A percentile compares a stretch with the other conserved stretches of the same genome.
phyloP scores from a whole-genome alignment of 2,329 filamentous ascomycete species.

The Macroventuria anomochaeta region DNA sequence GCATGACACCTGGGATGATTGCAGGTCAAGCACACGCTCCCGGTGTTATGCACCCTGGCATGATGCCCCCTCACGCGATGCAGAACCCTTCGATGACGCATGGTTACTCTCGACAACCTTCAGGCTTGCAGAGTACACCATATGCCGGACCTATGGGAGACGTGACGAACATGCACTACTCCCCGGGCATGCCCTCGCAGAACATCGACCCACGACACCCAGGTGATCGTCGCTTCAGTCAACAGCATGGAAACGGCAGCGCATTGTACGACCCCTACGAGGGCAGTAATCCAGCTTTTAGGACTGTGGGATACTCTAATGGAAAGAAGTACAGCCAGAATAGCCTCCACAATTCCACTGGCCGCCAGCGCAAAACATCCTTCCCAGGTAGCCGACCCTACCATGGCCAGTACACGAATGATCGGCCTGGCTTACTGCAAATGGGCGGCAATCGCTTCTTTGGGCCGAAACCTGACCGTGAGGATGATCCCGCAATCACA shows the following conservation, averaged over 20 bases:
- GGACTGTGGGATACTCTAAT: conserved; percentile 14
- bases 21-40: conserved; percentile 21
- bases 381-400: conserved; percentile 14
- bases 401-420: conserved; percentile 20
- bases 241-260: conserved; percentile 5
- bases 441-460: conserved; percentile 5
- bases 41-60: conserved; percentile 14
- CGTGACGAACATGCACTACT: conserved; percentile 38
- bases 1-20: conserved; percentile 19
- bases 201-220: conserved; percentile 17
- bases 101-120: conserved; percentile 21
- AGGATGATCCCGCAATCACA: conserved; percentile 26
- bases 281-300: conserved; percentile 30
- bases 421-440: conserved; percentile 10
- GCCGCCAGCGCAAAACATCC: conserved; percentile 34
- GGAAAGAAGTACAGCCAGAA: conserved; percentile 23
- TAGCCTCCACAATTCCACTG: conserved; percentile 19
- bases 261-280: conserved; percentile 41
- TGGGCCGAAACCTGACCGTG: conserved; percentile 12
- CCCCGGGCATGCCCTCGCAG: conserved; percentile 12
- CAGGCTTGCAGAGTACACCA: conserved; percentile 5
- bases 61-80: conserved; percentile 19
- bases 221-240: conserved; percentile 19
- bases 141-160: conserved; percentile 31
- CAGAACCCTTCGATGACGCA: conserved; percentile 21